Base-by-base conservation (phyloP, 768 basidiomycete species). In the Lentinus brumalis region DNA sequence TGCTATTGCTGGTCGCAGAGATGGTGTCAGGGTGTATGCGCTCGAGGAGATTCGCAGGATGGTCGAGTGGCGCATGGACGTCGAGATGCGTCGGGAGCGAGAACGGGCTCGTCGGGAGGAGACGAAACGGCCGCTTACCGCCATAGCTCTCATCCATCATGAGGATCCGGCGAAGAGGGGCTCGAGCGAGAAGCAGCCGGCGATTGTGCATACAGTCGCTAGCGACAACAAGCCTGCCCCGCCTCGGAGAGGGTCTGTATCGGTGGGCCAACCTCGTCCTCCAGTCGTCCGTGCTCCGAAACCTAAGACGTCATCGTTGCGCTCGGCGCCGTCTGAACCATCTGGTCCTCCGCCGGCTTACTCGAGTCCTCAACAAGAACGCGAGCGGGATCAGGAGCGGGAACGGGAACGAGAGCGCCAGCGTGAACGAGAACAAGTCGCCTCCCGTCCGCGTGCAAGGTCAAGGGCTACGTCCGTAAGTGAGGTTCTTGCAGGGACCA, bases 21-120 rank as follows among this genome's bases (percentile, higher is more conserved):
- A 94, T 63, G 92, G 92, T 3, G 92, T 94, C 46, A 83, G 92
- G 39, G 92, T 94, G 16, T 94, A 94, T 72, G 92, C 92, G 16
- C 78, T 94, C 15, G 92, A 94, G 60, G 92, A 94, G 68, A 84
- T 94, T 12, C 90, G 87, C 73, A 91, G 87, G 69, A 89, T 87
- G 3, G 86, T 94, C 6, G 92, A 94, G 73, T 94, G 91, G 92
- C 83, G 92, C 16, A 85, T 94, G 63, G 92, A 94, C 7, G 81
- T 87, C 29, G 92, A 94, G 72, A 74, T 88, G 58, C 83, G 86
- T 42, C 79, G 91, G 59, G 91, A 94, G 71, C 81, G 84, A 38
- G 91, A 94, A 50, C 85, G 86, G 38, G 76, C 77, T n/a, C 83
- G 86, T 53, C 77, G 86, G 56, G 90, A 92, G 67, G 83, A 83